A percentile compares a stretch with the other conserved stretches of the same genome.
Conservation (phyloP, 805 yeast genomes). For the Suhomyces prunicola region DNA sequence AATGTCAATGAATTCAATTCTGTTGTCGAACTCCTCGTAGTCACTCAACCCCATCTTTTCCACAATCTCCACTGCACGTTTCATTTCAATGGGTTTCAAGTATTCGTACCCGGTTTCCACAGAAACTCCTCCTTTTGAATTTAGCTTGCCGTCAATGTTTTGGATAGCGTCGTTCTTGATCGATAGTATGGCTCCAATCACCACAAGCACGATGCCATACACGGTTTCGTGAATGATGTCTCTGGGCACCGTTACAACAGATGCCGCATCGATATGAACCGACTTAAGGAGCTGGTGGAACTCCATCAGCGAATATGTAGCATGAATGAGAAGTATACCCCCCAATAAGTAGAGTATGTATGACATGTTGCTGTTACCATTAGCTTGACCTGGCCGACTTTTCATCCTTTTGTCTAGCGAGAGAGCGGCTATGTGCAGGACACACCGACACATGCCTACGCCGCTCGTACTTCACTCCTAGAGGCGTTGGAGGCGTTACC, state of each 20-base stretch:
- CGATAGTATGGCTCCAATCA: conserved; percentile 37
- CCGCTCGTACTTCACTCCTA: background rate
- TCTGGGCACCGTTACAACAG: conserved; percentile 27
- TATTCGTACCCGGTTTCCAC: conserved; percentile 26
- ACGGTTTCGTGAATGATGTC: conserved; percentile 53
- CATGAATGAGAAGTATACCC: conserved; percentile 35
- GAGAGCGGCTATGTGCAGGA: background rate
- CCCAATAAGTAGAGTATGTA: conserved; percentile 10
- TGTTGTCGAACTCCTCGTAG: conserved; percentile 46
- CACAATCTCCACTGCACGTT: conserved; percentile 44
- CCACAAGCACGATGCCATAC: conserved; percentile 43
- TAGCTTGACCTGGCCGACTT: background rate
- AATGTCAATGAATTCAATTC: conserved; percentile 53
- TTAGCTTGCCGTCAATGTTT: conserved; percentile 7
- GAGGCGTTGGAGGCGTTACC: background rate
- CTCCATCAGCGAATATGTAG: conserved; percentile 55
- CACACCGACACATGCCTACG: background rate
- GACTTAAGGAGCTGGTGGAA: conserved; percentile 39
- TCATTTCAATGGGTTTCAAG: conserved; percentile 46
- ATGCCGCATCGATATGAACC: conserved; percentile 7
- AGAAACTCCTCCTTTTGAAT: conserved; percentile 4
- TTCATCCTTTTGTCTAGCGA: background rate
- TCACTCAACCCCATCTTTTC: conserved; percentile 48
- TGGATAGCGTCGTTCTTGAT: conserved; percentile 17
- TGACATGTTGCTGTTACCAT: conserved; percentile 1